These are phyloP conservation scores for Microbotryum silenes-acaulis DNA, from an alignment of 1,284 basidiomycete species.

Conservation along the genomic window DNA sequence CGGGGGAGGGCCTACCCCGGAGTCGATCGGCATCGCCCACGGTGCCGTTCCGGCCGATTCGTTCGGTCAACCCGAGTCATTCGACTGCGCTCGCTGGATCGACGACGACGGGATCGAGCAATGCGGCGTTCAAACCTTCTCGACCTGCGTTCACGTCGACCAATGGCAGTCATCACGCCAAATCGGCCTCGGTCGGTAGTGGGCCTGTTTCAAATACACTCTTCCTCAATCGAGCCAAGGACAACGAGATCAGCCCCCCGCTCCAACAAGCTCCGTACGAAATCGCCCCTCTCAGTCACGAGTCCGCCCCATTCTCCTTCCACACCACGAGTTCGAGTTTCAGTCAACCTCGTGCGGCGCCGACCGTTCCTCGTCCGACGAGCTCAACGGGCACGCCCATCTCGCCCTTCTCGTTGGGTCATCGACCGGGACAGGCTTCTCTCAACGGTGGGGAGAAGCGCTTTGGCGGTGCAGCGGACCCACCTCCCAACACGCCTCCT, in stretches of 20 bases:
- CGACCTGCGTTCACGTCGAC: conserved; percentile 2
- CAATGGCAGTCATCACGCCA: not conserved
- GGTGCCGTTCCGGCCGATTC: conserved; percentile 17
- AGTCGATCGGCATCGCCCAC: conserved; percentile 11
- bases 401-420: not conserved
- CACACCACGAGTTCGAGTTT: not conserved
- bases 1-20: too few species aligned
- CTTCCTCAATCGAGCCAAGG: conserved; percentile 6
- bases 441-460: too few species aligned
- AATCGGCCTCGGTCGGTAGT: not conserved
- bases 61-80: not conserved
- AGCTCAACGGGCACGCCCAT: too few species aligned
- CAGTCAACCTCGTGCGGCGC: too few species aligned
- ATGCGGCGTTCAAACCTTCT: conserved; percentile 13
- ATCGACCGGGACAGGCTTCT: not conserved
- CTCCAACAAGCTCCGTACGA: conserved; percentile 22
- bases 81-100: not conserved
- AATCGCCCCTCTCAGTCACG: conserved; percentile 19
- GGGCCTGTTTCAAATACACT: conserved; percentile 25
- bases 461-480: conserved; percentile 7
- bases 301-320: conserved; percentile 17
- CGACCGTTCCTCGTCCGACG: too few species aligned
- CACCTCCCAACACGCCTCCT: conserved; percentile 16
- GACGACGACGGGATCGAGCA: not conserved
- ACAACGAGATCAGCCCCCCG: conserved; percentile 4